A percentile compares a stretch with the other conserved stretches of the same genome.
phyloP scores from a whole-genome alignment of 2,329 filamentous ascomycete genomes.

The Microascus cirrosus region DNA sequence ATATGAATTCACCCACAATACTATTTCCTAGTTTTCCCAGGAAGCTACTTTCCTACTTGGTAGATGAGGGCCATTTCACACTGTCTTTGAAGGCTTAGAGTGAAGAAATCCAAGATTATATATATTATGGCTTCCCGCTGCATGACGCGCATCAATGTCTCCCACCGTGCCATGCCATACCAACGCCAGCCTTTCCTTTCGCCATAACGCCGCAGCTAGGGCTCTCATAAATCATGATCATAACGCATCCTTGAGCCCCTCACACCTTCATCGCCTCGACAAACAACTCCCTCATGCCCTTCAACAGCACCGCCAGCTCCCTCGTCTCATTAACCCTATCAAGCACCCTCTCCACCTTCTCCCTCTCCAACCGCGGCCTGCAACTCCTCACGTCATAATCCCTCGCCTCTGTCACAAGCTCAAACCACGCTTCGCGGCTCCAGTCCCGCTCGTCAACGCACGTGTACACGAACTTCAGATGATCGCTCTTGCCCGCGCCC shows the following conservation, averaged over 20 bases:
- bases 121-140: too few species aligned
- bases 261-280: slow-evolving; percentile 50
- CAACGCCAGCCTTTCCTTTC: background rate
- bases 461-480: slow-evolving; percentile 81
- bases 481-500: slow-evolving; percentile 72
- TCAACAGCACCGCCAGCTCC: slow-evolving; percentile 61
- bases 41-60: too few species aligned
- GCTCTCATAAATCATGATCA: background rate
- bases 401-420: slow-evolving; percentile 67
- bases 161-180: too few species aligned
- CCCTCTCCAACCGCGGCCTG: slow-evolving; percentile 70
- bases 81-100: too few species aligned
- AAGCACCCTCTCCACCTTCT: slow-evolving; percentile 65
- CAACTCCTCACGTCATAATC: slow-evolving; percentile 80
- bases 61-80: too few species aligned
- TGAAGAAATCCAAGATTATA: too few species aligned
- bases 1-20: too few species aligned
- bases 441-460: slow-evolving; percentile 80
- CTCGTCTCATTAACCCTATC: slow-evolving; percentile 73
- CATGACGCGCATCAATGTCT: too few species aligned
- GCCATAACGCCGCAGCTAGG: background rate
- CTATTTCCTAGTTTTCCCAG: too few species aligned
- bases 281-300: slow-evolving; percentile 75
- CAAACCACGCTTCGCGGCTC: slow-evolving; percentile 88
- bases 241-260: slow-evolving; percentile 7